A percentile compares a stretch with the other conserved stretches of the same genome.
phyloP scores from a whole-genome alignment of 441 rosid genomes.

The Croton setiger region DNA sequence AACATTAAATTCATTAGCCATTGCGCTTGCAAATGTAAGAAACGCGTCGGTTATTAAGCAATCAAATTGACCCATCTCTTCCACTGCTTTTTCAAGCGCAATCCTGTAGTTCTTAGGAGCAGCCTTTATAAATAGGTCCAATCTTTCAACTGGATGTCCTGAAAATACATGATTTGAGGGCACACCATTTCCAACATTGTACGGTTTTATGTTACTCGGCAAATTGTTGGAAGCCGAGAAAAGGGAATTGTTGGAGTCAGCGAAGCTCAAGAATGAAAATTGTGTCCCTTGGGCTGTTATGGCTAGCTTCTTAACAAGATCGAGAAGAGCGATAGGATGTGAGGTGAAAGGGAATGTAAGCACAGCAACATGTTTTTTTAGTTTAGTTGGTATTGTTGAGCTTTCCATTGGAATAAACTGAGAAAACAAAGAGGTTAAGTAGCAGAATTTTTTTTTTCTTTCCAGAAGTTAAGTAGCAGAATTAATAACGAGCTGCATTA shows the following conservation, averaged over 20 bases:
- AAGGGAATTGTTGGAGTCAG: slow-evolving; percentile 19
- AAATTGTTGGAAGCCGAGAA: background rate
- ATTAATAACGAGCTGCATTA: too few species aligned
- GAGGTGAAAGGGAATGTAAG: slow-evolving; percentile 35
- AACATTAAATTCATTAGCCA: slow-evolving; percentile 33
- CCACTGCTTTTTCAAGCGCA: slow-evolving; percentile 19
- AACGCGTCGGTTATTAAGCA: slow-evolving; percentile 37
- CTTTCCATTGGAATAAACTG: background rate
- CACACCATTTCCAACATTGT: background rate
- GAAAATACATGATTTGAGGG: background rate
- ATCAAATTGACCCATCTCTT: slow-evolving; percentile 24
- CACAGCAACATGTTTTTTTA: slow-evolving; percentile 20
- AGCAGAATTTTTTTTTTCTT: too few species aligned
- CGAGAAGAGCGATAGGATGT: slow-evolving; percentile 31
- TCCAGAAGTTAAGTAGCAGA: too few species aligned
- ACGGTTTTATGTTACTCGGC: background rate
- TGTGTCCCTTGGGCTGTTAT: slow-evolving; percentile 7
- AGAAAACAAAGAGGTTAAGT: too few species aligned
- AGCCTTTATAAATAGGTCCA: slow-evolving; percentile 26
- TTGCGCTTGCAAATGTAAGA: slow-evolving; percentile 38
- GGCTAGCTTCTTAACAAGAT: slow-evolving; percentile 28
- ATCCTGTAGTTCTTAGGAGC: slow-evolving; percentile 21
- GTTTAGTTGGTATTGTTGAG: background rate
- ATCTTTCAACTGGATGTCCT: slow-evolving; percentile 21
- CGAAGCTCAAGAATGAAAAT: slow-evolving; percentile 32